Percentiles rank a stretch among this genome's conserved stretches.
phyloP scores from a whole-genome alignment of 2,329 filamentous ascomycete species.

The Ceratocystis albifundus region DNA sequence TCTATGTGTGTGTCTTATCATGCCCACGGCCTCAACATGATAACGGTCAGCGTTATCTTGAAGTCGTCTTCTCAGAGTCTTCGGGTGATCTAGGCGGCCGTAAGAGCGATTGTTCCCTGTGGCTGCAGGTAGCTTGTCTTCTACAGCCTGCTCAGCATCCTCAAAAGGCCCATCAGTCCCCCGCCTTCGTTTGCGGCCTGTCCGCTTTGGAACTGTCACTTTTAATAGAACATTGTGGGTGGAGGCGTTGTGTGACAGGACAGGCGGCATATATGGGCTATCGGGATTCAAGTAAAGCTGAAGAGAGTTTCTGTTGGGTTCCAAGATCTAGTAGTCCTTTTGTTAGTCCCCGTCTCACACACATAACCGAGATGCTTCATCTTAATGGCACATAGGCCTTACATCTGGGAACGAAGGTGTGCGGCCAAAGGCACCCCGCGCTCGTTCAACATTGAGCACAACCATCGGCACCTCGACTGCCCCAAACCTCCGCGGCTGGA shows the following conservation, averaged over 20 bases:
- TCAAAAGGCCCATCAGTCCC: constrained; percentile 59
- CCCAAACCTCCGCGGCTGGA: constrained; percentile 31
- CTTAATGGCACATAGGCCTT: constrained; percentile 23
- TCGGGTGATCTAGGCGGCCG: constrained; percentile 42
- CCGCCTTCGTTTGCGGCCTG: constrained; percentile 72
- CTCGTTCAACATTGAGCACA: constrained; percentile 36
- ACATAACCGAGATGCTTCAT: not conserved
- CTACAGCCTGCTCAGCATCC: constrained; percentile 32
- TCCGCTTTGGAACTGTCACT: constrained; percentile 74
- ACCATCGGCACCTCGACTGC: constrained; percentile 37
- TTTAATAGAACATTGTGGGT: constrained; percentile 80
- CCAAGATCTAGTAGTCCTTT: constrained; percentile 33
- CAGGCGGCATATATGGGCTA: constrained; percentile 65
- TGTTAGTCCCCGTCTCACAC: constrained; percentile 6
- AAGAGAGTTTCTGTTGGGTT: constrained; percentile 40
- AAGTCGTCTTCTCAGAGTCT: constrained; percentile 49
- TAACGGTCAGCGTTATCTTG: constrained; percentile 60
- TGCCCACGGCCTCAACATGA: constrained; percentile 56
- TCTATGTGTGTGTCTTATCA: constrained; percentile 69
- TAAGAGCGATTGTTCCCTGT: constrained; percentile 33
- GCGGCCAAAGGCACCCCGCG: constrained; percentile 35
- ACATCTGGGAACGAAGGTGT: constrained; percentile 33
- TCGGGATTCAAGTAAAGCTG: constrained; percentile 69
- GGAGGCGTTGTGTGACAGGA: constrained; percentile 62
- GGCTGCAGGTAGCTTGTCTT: constrained; percentile 24